Percentiles rank a stretch among this genome's conserved stretches.
These are phyloP conservation scores for Neurospora terricola DNA, from an alignment of 495 filamentous ascomycete species.

Conservation along the genomic window DNA sequence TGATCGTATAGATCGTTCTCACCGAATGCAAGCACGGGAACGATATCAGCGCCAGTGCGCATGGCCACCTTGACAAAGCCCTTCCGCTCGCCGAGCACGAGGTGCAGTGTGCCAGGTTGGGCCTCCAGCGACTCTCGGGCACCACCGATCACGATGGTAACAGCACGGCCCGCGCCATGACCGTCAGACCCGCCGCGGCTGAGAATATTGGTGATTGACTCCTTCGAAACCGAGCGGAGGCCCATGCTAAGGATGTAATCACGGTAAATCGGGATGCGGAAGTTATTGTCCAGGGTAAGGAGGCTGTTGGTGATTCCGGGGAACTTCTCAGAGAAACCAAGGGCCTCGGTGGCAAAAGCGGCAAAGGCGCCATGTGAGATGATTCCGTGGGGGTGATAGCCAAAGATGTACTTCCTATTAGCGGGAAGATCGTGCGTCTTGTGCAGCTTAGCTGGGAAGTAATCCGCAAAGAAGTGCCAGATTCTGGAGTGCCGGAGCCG, in stretches of 20 bases:
- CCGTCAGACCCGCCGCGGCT: constrained; percentile 63
- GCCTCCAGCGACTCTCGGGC: constrained; percentile 87
- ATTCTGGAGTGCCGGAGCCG: constrained; percentile 62
- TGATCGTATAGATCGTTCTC: constrained; percentile 97
- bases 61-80: constrained; percentile 92
- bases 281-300: constrained; percentile 87
- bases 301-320: constrained; percentile 93
- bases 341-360: constrained; percentile 81
- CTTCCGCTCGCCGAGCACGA: constrained; percentile 74
- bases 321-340: constrained; percentile 82
- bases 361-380: constrained; percentile 93
- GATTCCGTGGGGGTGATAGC: constrained; percentile 95
- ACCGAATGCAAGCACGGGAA: constrained; percentile 84
- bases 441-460: constrained; percentile 84
- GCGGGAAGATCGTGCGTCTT: constrained; percentile 69
- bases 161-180: constrained; percentile 88
- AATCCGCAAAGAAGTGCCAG: constrained; percentile 85
- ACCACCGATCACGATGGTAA: constrained; percentile 92
- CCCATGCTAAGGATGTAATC: constrained; percentile 86
- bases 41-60: constrained; percentile 79
- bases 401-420: constrained; percentile 92
- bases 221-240: constrained; percentile 77
- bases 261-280: constrained; percentile 85
- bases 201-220: constrained; percentile 81
- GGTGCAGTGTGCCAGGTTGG: constrained; percentile 57